Base-by-base conservation (phyloP, 1,139 yeast species). In the Debaryomyces fabryi region DNA sequence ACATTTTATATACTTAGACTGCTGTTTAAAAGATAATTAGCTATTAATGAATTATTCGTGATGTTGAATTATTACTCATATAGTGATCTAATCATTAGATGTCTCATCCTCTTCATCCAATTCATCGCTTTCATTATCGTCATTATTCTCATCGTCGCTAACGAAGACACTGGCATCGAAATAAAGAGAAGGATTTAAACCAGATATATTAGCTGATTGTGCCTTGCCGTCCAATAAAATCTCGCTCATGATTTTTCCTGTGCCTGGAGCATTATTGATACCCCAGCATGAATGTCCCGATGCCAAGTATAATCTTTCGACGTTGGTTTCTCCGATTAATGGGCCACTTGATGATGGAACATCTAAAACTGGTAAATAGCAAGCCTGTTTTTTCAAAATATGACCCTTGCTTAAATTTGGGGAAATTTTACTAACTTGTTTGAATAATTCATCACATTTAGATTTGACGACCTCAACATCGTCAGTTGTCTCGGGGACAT, bases 251-350 rank as follows among this genome's bases (percentile, higher is more conserved):
- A 93, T 79, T 61, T 90, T 85, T 16, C 99, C 99, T 0, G 98
- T 91, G 3, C 89, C 98, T 1, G 98, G 98, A 0, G 97, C 97
- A 67, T 93, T 92, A 68, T 93, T 93, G 54, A 93, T 93, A 21
- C 99, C 99, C 99, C 99, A 93, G 69, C 98, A 93, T 18, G 96
- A 86, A 67, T 93, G 99, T 1, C 98, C 99, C 16, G 95, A 82
- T 3, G 97, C 96, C 51, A 93, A 69, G 58, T 73, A 88, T 53
- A 93, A 71, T 54, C 86, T 86, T 24, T 80, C 82, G 16, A 90
- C 93, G 60, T 91, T 90, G 0, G 98, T 92, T 60, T 88, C 92
- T 42, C 99, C 99, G 55, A 93, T 85, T 49, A 93, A 76, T 0
- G 99, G 99, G 3, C 99, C 98, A 4, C 95, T 83, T 45, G 91